Evolutionary conservation across 805 yeast species (phyloP).

Genomic region (Candida montana): DNA sequence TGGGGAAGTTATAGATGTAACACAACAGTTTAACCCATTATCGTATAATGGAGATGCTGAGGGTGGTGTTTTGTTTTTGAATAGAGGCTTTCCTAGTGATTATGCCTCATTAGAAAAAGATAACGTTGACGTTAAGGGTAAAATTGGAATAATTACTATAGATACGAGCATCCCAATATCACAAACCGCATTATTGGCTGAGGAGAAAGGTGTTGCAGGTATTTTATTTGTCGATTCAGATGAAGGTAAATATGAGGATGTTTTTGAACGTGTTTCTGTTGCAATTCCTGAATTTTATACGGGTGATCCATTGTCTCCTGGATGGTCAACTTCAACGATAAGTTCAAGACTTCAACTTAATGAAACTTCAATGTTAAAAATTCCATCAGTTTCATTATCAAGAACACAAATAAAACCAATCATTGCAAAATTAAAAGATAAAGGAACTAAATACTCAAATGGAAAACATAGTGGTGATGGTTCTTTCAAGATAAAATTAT

Average conservation of each 20-base stretch:
- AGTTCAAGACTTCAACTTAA: slow-evolving; percentile 37
- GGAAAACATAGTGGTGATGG: slow-evolving; percentile 22
- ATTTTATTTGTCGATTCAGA: slow-evolving; percentile 54
- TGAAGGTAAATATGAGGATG: slow-evolving; percentile 28
- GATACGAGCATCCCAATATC: slow-evolving; percentile 50
- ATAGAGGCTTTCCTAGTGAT: slow-evolving; percentile 60
- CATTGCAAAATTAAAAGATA: slow-evolving; percentile 19
- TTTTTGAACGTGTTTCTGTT: slow-evolving; percentile 39
- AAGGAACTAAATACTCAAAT: slow-evolving; percentile 16
- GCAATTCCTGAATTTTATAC: slow-evolving; percentile 55
- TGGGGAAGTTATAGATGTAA: slow-evolving; percentile 25
- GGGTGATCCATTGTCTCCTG: slow-evolving; percentile 81
- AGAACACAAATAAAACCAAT: slow-evolving; percentile 58
- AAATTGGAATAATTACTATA: slow-evolving; percentile 57
- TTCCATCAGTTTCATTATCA: slow-evolving; percentile 76
- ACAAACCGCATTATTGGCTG: slow-evolving; percentile 51
- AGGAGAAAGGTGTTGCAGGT: slow-evolving; percentile 53
- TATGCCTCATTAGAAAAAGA: slow-evolving; percentile 33
- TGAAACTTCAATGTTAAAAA: slow-evolving; percentile 50
- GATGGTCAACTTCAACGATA: slow-evolving; percentile 49
- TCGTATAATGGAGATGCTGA: slow-evolving; percentile 52
- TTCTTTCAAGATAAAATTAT: slow-evolving; percentile 17
- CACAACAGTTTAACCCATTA: slow-evolving; percentile 61
- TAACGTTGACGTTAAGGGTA: slow-evolving; percentile 37
- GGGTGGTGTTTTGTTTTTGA: slow-evolving; percentile 55